Base-by-base conservation (phyloP, 169 alveolate genomes). In the Plasmodium inui region DNA sequence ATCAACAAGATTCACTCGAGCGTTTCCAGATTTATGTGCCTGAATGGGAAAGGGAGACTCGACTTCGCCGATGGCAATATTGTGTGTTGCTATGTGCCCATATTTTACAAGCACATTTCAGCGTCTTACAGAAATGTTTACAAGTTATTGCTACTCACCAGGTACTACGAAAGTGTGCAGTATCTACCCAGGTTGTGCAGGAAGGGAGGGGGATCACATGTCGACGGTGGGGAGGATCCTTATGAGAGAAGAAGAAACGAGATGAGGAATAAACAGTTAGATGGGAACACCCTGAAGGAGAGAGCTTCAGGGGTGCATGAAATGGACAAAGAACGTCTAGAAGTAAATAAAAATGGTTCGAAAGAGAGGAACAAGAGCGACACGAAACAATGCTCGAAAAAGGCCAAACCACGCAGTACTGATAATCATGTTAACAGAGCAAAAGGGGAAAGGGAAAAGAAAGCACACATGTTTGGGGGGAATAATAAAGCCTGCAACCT, bases 81-180 rank as follows among this genome's bases (percentile, higher is more conserved):
- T 3, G 82, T 89, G 32, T 89, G 94, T 41, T 89, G 94, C 44
- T 89, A 89, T 53, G 55, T 79, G 46, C 94, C 94, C 34, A 80
- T 89, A 3, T 89, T 89, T 79, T 80, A 89, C 34, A 89, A 89
- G 71, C 80, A 79, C 44, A 53, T 89, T 37, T 44, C 94, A 7
- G 37, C 32, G n/a, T 34, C 82, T 12, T 89, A 89, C 34, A 78
- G 94, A 79, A 89, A 89, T 89, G 71, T 89, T 3, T 89, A 89
- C 72, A 89, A 89, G 57, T 89, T 61, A 41, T 79, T 89, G 71
- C 67, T 89, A 26, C 50, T 89, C 41, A 41, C 84, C 19, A 89
- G 32, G 5, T 89, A 89, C 28, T 79, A 79, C 50, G 89, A 89
- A 78, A 89, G 82, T 30, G 22, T 79, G 19, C 73, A 84, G 7